Base-by-base conservation (phyloP, 73 alveolate genomes). In the Effrenium voratum region DNA sequence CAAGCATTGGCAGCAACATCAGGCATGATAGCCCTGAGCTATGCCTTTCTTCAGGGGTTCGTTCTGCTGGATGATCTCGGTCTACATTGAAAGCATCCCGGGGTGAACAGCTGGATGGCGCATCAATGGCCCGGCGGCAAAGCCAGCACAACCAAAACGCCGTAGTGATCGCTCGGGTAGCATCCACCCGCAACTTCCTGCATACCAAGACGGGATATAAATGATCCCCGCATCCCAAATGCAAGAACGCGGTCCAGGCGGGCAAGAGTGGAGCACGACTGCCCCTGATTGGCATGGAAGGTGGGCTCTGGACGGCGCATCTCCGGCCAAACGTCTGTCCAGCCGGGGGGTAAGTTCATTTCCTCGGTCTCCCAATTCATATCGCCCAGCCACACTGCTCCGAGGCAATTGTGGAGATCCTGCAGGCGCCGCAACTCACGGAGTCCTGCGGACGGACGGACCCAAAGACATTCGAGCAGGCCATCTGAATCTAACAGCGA, bases 161-260 rank as follows among this genome's bases (percentile, higher is more conserved):
- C 97, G 40, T 90, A 90, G 87, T 70, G 97, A 55, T 90, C 97
- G 46, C 88, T 68, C 32, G 97, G 97, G n/a, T 43, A 90, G 60
- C 77, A 32, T 13, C 60, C 44, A 3, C 83, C 97, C 44, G 75
- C 38, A 46, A 90, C 28, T 57, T 46, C 40, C 30, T n/a, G n/a
- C 19, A 80, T 50, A 24, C 97, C 97, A 44, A 90, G 70, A n/a
- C 81, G 63, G 12, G 76, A 19, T 22, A 90, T 44, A 50, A 49
- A 41, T 8, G 95, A 88, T 10, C 47, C 79, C 5, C 68, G 24
- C 72, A 90, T 59, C 34, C 97, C 97, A 2, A 4, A 16, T 32
- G 97, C 76, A 22, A 90, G 88, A 43, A 90, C 44, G 15, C 97
- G 85, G 57, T 90, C 97, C 87, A 90, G 30, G 5, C 97, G 97